phyloP scores from a whole-genome alignment of 2,329 filamentous ascomycete genomes.

The Ceratocystis huliohia region DNA sequence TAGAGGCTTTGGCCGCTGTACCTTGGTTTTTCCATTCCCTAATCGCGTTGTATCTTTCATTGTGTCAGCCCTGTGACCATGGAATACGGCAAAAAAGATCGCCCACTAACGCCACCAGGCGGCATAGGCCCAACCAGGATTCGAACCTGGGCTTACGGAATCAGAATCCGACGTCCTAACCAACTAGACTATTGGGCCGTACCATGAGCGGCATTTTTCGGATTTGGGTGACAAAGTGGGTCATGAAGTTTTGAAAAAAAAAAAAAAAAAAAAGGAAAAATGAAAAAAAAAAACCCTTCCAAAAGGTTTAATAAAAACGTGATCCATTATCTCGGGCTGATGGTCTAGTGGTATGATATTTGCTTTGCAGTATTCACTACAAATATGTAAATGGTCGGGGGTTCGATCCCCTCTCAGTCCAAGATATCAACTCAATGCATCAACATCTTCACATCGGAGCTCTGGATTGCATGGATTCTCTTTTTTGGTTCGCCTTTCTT shows the following conservation, averaged over 20 bases:
- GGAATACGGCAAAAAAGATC: not conserved
- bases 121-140: conserved; percentile 18
- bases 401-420: conserved; percentile 22
- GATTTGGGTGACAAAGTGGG: no score
- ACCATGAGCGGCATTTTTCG: no score
- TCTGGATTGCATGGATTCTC: not conserved
- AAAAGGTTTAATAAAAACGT: not conserved
- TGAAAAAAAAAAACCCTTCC: no score
- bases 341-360: conserved; percentile 22
- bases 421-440: not conserved
- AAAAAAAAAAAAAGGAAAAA: no score
- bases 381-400: conserved; percentile 22
- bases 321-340: conserved; percentile 17
- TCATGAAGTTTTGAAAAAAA: no score
- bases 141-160: conserved; percentile 20
- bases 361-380: conserved; percentile 22
- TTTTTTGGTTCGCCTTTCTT: not conserved
- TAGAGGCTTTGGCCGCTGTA: not conserved
- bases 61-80: not conserved
- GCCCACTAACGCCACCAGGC: not conserved
- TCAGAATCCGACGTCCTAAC: conserved; percentile 20
- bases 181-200: conserved; percentile 20
- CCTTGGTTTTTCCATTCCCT: not conserved
- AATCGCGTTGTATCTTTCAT: not conserved
- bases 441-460: not conserved